A percentile compares a stretch with the other conserved stretches of the same genome.
Conservation (phyloP, 441 rosid genomes). For the Populus hybrid region DNA sequence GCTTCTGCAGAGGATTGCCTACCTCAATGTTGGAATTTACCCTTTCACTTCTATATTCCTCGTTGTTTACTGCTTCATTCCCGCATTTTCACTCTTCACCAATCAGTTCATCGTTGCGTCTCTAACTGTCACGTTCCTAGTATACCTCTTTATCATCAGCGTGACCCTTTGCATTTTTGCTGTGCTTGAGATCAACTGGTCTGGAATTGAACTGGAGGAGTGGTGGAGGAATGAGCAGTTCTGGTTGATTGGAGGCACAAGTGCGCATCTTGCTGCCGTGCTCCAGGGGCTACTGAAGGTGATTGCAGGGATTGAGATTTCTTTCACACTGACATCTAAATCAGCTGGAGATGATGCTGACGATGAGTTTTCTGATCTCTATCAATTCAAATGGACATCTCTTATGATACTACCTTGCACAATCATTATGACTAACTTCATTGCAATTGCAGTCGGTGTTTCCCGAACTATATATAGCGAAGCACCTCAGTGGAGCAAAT, state of each 20-base stretch:
- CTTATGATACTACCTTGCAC: slow-evolving; percentile 66
- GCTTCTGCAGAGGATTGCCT: slow-evolving; percentile 60
- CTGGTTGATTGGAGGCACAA: slow-evolving; percentile 75
- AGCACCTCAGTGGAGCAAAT: slow-evolving; percentile 50
- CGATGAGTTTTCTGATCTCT: slow-evolving; percentile 61
- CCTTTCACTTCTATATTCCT: slow-evolving; percentile 66
- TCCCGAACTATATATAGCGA: slow-evolving; percentile 43
- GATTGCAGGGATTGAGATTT: slow-evolving; percentile 27
- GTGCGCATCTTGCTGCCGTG: slow-evolving; percentile 70
- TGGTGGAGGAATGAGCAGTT: slow-evolving; percentile 89
- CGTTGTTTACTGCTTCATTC: slow-evolving; percentile 71
- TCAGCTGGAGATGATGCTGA: slow-evolving; percentile 54
- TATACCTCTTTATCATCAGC: slow-evolving; percentile 51
- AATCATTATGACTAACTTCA: slow-evolving; percentile 60
- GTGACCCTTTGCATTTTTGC: slow-evolving; percentile 53
- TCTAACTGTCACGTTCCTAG: slow-evolving; percentile 43
- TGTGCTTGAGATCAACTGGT: slow-evolving; percentile 71
- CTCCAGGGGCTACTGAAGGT: slow-evolving; percentile 63
- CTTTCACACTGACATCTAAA: slow-evolving; percentile 62
- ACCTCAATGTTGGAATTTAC: slow-evolving; percentile 70
- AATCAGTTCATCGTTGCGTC: slow-evolving; percentile 56
- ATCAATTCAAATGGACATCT: slow-evolving; percentile 59
- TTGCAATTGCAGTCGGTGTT: slow-evolving; percentile 55
- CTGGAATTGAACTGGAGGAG: slow-evolving; percentile 59
- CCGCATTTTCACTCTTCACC: slow-evolving; percentile 60